Evolutionary conservation across 495 filamentous ascomycete species (phyloP).

Genomic region (Neurospora sp.): DNA sequence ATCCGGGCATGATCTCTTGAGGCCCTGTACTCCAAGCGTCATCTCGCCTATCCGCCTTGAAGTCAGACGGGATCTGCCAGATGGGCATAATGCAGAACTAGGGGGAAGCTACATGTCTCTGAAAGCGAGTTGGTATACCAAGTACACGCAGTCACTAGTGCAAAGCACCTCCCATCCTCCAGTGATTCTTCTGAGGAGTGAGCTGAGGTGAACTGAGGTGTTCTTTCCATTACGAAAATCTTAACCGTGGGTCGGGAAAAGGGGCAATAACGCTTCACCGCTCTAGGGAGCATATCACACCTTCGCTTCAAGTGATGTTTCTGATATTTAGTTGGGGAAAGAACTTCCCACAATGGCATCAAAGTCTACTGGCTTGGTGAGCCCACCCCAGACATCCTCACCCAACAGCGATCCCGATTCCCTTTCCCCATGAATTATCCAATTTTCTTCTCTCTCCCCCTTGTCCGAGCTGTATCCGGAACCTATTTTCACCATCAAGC

Average conservation of each 20-base stretch:
- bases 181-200: background rate
- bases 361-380: background rate
- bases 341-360: background rate
- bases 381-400: background rate
- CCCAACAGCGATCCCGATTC: background rate
- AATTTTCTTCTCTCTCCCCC: background rate
- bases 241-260: background rate
- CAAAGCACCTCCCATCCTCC: background rate
- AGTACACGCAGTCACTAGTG: background rate
- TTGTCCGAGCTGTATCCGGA: background rate
- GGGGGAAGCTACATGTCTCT: background rate
- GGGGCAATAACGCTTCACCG: background rate
- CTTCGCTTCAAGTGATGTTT: background rate
- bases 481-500: background rate
- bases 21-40: background rate
- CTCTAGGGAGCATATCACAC: background rate
- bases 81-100: background rate
- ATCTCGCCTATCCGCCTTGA: background rate
- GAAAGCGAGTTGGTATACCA: background rate
- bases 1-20: background rate
- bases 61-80: background rate
- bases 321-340: background rate
- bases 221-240: background rate
- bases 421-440: background rate
- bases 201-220: background rate